A percentile compares a stretch with the other conserved stretches of the same genome.
These are phyloP conservation scores for Mycosphaerelloides madeirae DNA, from an alignment of 2,329 filamentous ascomycete genomes.

Conservation along the genomic window DNA sequence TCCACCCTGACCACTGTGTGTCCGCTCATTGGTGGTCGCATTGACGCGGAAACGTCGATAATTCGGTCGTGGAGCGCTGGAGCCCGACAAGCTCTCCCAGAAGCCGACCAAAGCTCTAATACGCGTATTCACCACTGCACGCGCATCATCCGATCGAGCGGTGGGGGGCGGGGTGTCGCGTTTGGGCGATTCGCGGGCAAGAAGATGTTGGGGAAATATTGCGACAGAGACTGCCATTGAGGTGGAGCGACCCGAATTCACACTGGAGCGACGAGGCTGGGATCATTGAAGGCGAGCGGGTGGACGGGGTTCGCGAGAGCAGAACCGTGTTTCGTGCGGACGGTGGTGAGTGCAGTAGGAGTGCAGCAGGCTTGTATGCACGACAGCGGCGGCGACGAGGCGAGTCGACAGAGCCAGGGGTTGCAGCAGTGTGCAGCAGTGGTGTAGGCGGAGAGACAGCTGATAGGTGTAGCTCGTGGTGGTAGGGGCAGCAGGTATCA, in stretches of 20 bases:
- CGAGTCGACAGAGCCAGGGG: too few relatives aligned
- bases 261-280: conserved; percentile 25
- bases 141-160: conserved; percentile 44
- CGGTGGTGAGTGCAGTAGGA: too few relatives aligned
- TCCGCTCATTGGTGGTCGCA: neutral
- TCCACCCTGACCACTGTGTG: conserved; percentile 1
- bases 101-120: conserved; percentile 24
- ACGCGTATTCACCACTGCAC: conserved; percentile 32
- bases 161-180: conserved; percentile 40
- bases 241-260: conserved; percentile 24
- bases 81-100: conserved; percentile 20
- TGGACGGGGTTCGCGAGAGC: too few relatives aligned
- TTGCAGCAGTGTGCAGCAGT: too few relatives aligned
- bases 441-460: too few relatives aligned
- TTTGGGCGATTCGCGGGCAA: conserved; percentile 39
- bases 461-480: too few relatives aligned
- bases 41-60: neutral
- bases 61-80: conserved; percentile 1
- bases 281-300: conserved; percentile 31
- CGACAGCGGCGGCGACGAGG: too few relatives aligned
- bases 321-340: too few relatives aligned
- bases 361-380: too few relatives aligned
- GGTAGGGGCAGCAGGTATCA: too few relatives aligned
- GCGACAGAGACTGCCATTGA: conserved; percentile 45
- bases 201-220: conserved; percentile 37